Percentiles rank a stretch among this genome's conserved stretches.
Evolutionary conservation across 352 stramenopile genomes (phyloP).

Genomic region (Globisporangium cylindrosporum): DNA sequence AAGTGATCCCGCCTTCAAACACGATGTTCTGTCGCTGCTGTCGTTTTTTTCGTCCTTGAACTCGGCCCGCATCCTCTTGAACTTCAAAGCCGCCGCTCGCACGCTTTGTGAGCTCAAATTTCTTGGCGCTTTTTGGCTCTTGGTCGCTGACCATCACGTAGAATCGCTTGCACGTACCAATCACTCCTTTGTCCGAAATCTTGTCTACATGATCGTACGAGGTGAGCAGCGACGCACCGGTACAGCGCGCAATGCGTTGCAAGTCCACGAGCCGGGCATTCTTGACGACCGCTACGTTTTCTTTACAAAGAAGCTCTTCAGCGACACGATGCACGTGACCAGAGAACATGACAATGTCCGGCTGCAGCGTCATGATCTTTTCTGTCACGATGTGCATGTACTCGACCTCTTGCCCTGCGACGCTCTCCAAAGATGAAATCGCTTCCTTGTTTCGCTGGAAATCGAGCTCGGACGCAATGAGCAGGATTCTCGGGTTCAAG

Average conservation of each 20-base stretch:
- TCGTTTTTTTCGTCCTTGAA: conserved; percentile 39
- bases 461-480: conserved; percentile 80
- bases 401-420: conserved; percentile 82
- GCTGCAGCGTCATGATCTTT: conserved; percentile 83
- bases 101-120: conserved; percentile 42
- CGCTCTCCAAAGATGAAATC: conserved; percentile 80
- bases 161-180: conserved; percentile 80
- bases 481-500: conserved; percentile 71
- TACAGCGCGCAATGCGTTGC: conserved; percentile 74
- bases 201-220: conserved; percentile 89
- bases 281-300: conserved; percentile 80
- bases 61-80: conserved; percentile 4
- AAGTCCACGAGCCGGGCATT: conserved; percentile 80
- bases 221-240: conserved; percentile 70
- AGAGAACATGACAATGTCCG: conserved; percentile 85
- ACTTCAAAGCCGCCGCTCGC: conserved; percentile 23
- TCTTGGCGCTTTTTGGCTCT: conserved; percentile 66
- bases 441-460: conserved; percentile 84
- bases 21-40: conserved; percentile 82
- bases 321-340: conserved; percentile 83
- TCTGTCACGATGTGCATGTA: conserved; percentile 90
- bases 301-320: conserved; percentile 76
- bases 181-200: conserved; percentile 69
- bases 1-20: conserved; percentile 74
- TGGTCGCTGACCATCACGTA: conserved; percentile 83